A percentile compares a stretch with the other conserved stretches of the same genome.
Evolutionary conservation across 129 eudicot species (phyloP).

Genomic region (Ambrosia trifida): DNA sequence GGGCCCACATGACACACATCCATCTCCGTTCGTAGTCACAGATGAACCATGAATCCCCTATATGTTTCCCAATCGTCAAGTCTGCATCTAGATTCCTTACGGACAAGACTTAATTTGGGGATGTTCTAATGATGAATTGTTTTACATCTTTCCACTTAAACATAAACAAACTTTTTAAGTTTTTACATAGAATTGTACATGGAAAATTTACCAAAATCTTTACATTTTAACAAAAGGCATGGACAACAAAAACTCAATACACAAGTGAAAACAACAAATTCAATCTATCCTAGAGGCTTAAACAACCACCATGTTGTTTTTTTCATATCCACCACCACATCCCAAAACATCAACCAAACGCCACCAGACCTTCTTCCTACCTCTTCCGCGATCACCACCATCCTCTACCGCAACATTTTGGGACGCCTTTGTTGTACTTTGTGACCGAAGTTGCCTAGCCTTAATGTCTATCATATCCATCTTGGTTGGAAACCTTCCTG

Average conservation of each 20-base stretch:
- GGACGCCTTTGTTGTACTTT: conserved; percentile 15
- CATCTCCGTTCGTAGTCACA: too few species aligned
- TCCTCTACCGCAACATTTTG: not conserved
- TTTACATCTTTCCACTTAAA: too few species aligned
- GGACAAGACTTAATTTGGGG: too few species aligned
- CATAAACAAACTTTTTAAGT: too few species aligned
- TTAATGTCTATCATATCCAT: conserved; percentile 51
- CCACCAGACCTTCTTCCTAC: conserved; percentile 36
- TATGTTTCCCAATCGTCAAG: too few species aligned
- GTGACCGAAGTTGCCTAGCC: conserved; percentile 39
- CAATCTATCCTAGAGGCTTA: not conserved
- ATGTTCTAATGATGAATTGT: too few species aligned
- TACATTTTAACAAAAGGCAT: too few species aligned
- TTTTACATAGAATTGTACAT: too few species aligned
- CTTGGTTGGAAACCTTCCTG: conserved; percentile 34
- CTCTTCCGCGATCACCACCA: conserved; percentile 6
- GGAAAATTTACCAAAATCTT: too few species aligned
- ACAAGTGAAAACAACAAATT: conserved; percentile 5
- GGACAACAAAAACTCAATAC: not conserved
- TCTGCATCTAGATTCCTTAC: too few species aligned
- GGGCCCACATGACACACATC: too few species aligned
- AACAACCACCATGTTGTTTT: conserved; percentile 11
- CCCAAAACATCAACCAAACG: conserved; percentile 49
- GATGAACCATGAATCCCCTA: too few species aligned
- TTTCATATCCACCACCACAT: conserved; percentile 45